phyloP scores from a whole-genome alignment of 2,329 filamentous ascomycete genomes.

The Penicillium sclerotiorum region DNA sequence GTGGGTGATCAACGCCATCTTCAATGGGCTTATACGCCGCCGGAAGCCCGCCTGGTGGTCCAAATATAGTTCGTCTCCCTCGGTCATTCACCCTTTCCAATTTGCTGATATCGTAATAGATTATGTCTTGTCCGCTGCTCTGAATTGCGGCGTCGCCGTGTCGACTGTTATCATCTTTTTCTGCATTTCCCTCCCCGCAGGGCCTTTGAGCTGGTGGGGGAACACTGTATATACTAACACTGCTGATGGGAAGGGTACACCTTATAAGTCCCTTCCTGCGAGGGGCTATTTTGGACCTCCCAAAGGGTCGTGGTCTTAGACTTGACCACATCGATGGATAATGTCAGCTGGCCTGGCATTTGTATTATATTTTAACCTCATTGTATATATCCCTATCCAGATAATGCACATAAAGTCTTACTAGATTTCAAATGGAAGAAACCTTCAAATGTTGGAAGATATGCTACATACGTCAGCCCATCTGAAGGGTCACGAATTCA shows the following conservation, averaged over 20 bases:
- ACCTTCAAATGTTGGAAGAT: too few relatives aligned
- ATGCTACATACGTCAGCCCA: too few relatives aligned
- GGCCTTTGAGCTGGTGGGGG: conserved; percentile 46
- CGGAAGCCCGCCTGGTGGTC: conserved; percentile 52
- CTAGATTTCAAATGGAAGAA: neutral
- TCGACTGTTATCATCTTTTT: conserved; percentile 50
- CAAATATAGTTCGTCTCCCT: conserved; percentile 45
- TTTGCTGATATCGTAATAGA: conserved; percentile 26
- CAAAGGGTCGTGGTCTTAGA: conserved; percentile 31
- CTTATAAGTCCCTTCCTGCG: conserved; percentile 32
- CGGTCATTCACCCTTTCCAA: neutral
- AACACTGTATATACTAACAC: conserved; percentile 43
- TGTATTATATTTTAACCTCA: too few relatives aligned
- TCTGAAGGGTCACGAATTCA: too few relatives aligned
- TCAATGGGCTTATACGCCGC: conserved; percentile 49
- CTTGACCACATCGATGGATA: neutral
- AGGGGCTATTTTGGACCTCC: conserved; percentile 35
- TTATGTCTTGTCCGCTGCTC: conserved; percentile 48
- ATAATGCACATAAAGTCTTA: too few relatives aligned
- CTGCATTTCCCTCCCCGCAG: conserved; percentile 45
- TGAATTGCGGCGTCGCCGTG: conserved; percentile 47
- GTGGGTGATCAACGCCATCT: conserved; percentile 54
- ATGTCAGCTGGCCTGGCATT: neutral
- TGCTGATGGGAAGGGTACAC: conserved; percentile 45
- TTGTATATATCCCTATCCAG: too few relatives aligned